Evolutionary conservation across 179 eudicot species (phyloP).

Genomic region (Camellia oleifera): DNA sequence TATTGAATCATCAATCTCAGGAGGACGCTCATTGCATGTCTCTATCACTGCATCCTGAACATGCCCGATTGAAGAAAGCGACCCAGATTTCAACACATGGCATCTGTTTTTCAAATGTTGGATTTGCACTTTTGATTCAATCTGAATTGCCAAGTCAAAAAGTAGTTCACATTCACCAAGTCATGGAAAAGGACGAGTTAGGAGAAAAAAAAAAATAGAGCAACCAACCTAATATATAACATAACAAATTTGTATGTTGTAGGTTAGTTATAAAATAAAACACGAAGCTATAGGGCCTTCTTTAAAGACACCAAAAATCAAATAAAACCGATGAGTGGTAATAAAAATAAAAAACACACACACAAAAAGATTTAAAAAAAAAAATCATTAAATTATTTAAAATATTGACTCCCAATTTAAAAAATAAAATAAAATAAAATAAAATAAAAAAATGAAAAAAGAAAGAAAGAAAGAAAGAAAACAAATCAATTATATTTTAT

Average conservation of each 20-base stretch:
- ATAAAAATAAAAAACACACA: too few species aligned
- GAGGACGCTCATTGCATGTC: slow-evolving; percentile 18
- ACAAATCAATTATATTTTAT: background rate
- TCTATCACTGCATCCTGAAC: slow-evolving; percentile 20
- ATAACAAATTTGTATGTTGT: background rate
- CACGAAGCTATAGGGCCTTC: background rate
- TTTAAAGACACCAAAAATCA: background rate
- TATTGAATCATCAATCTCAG: slow-evolving; percentile 28
- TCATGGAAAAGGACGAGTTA: slow-evolving; percentile 1
- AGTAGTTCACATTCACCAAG: background rate
- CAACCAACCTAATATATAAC: background rate
- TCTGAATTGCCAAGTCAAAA: slow-evolving; percentile 30
- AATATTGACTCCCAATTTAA: background rate
- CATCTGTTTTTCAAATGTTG: slow-evolving; percentile 32
- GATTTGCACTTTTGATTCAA: slow-evolving; percentile 43
- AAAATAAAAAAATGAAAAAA: too few species aligned
- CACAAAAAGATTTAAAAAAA: background rate
- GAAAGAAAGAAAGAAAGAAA: background rate
- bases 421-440: background rate
- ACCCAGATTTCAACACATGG: slow-evolving; percentile 29
- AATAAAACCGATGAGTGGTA: background rate
- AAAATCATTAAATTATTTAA: background rate
- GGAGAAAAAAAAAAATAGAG: too few species aligned
- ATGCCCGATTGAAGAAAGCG: slow-evolving; percentile 13
- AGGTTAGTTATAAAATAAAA: background rate